Evolutionary conservation across 148 eudicot genomes (phyloP), one percentile per base, ranked within the genome.

Genomic region (Amaranthus hypochondriacus): DNA sequence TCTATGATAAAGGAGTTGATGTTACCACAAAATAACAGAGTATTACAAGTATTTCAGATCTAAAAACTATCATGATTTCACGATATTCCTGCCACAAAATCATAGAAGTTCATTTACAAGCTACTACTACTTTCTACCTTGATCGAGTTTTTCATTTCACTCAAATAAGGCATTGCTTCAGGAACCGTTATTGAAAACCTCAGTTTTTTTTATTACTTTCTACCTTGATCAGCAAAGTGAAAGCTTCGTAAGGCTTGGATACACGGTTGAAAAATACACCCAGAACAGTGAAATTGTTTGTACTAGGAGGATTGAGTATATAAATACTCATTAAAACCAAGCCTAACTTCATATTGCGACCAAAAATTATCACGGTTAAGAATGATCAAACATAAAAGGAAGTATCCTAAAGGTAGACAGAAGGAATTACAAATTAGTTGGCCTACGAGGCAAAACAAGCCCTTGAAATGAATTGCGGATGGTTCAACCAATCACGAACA

Each of bases 331-430:
- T 76, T 51, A 18, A 52, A 65, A 68, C 48, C 51, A 42, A 49
- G 10, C 58, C 58, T 43, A 54, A 63, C 62, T 57, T 56, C 49
- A 71, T 71, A 56, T 64, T 64, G 70, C 65, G 65, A n/a, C 80
- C 59, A 49, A 71, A 56, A 64, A 52, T 63, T 63, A 61, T 54
- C 7, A 51, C 60, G 68, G 68, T 48, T 62, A 60, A 14, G 11
- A 42, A 13, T 49, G 18, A 58, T 48, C 66, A 68, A 49, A 43
- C 47, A 65, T 7, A 76, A 69, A 50, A 54, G 53, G 6, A 28
- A 59, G 12, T 44, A 76, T 21, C 56, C 58, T 39, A 73, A 73
- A 56, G 48, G 39, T 56, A 62, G 7, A 52, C 48, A 65, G 48
- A 66, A 15, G 4, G 54, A 58, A 71, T 55, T 21, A 71, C 54